Evolutionary conservation across 2,329 filamentous ascomycete genomes (phyloP), one percentile per base, ranked within the genome.

Genomic region (Emmonsia crescens): DNA sequence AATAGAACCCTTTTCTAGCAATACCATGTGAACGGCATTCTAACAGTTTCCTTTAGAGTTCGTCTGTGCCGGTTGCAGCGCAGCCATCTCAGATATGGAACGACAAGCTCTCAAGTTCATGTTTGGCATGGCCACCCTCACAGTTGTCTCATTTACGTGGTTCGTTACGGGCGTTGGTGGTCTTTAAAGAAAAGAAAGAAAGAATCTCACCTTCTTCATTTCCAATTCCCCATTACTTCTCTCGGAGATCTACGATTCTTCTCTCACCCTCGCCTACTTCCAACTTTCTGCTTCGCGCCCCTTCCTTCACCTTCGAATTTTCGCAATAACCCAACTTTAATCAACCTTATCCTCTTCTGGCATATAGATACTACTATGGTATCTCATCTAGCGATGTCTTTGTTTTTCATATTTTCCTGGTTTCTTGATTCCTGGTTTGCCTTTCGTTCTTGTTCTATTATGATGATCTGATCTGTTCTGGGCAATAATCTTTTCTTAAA

Each of bases 31-130:
- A 14, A 29, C 24, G 10, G 46, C 5, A 4, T 29, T 27, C 66
- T 70, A 64, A 71, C 65, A 27, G 42, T 21, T 60, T 52, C 36
- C 64, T 14, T 42, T 63, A 82, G 82, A 81, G 44, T 83, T 74
- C 70, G 71, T 73, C 60, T 87, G 84, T 71, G 78, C 81, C 27
- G 85, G 82, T 29, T 87, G 84, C 74, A 83, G 75, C 65, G 75
- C 73, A 33, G 83, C 82, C 9, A 69, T 83, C 24, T 82, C 80
- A 3, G 71, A 77, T 31, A 75, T 79, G 64, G 81, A 85, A 67
- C 78, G 76, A 57, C 78, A 84, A 68, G 82, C 82, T 0, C 68
- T 86, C 52, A 79, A 78, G 61, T 81, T 84, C 64, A 72, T 85
- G 62, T 66, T 84, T 63, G 77, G 80, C 63, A 85, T 84, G 73